Conservation (phyloP, 1,139 yeast genomes). For the Petasospora rhodanensis region DNA sequence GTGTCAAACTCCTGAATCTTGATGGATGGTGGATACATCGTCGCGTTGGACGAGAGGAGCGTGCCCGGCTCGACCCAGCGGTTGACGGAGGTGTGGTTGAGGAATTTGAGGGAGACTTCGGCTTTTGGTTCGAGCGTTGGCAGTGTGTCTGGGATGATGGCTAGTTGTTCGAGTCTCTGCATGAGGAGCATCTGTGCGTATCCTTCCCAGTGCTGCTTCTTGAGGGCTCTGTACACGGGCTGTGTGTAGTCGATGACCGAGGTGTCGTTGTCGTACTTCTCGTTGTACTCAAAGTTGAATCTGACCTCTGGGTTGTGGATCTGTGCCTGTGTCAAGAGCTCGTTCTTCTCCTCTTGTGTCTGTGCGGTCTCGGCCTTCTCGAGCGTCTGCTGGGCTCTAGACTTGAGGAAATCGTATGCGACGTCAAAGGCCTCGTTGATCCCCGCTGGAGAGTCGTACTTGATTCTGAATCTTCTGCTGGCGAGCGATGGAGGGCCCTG, state of each 20-base stretch:
- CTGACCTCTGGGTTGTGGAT: constrained; percentile 75
- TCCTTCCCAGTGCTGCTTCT: constrained; percentile 67
- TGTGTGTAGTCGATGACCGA: constrained; percentile 57
- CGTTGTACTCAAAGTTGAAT: constrained; percentile 50
- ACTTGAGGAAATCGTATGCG: constrained; percentile 59
- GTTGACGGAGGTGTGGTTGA: constrained; percentile 57
- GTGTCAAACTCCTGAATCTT: constrained; percentile 71
- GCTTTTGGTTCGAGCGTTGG: constrained; percentile 85
- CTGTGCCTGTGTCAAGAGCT: constrained; percentile 52
- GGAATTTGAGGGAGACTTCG: constrained; percentile 70
- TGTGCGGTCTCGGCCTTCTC: constrained; percentile 18
- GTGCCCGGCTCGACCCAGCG: constrained; percentile 79
- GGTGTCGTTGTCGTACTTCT: constrained; percentile 34
- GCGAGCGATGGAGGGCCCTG: constrained; percentile 23
- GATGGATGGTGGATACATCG: constrained; percentile 69
- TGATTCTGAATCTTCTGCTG: constrained; percentile 37
- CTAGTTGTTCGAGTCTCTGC: constrained; percentile 86
- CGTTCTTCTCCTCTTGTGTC: constrained; percentile 30
- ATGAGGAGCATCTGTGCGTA: constrained; percentile 65
- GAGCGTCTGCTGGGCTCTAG: constrained; percentile 34
- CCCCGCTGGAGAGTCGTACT: constrained; percentile 64
- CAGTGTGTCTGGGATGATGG: constrained; percentile 88
- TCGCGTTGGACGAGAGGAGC: constrained; percentile 66
- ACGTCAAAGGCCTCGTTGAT: constrained; percentile 68
- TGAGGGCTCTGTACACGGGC: constrained; percentile 74